Conservation (phyloP, 164 flowering plant species). For the Cinnamomum micranthum region DNA sequence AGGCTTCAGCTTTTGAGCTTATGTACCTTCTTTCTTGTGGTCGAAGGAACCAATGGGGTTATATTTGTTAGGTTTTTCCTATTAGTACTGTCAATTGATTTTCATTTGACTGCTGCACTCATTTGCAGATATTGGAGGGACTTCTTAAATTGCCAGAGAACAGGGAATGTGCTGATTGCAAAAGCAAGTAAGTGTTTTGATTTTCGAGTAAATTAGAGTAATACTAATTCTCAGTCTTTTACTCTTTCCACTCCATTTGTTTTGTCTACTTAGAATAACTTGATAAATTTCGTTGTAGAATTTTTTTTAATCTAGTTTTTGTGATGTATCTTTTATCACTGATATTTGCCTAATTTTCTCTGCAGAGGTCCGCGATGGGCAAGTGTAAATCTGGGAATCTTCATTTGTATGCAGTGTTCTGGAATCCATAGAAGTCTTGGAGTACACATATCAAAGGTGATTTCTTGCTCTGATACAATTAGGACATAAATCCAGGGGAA, state of each 20-base stretch:
- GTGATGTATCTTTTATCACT: too few relatives aligned
- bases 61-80: too few relatives aligned
- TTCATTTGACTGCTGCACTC: background rate
- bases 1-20: too few relatives aligned
- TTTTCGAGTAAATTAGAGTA: background rate
- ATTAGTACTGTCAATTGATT: background rate
- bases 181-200: constrained; percentile 44
- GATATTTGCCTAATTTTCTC: background rate
- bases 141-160: constrained; percentile 65
- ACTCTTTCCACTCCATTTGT: background rate
- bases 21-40: background rate
- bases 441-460: constrained; percentile 67
- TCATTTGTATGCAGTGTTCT: constrained; percentile 76
- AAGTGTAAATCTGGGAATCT: constrained; percentile 68
- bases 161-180: constrained; percentile 73
- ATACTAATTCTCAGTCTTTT: background rate
- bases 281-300: background rate
- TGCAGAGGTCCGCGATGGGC: constrained; percentile 80
- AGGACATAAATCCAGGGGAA: too few relatives aligned
- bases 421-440: constrained; percentile 70
- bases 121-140: constrained; percentile 53
- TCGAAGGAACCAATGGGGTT: background rate
- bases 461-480: background rate
- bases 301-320: background rate
- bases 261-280: background rate